Percentiles rank a stretch among this genome's conserved stretches.
These are phyloP conservation scores for Boletellus ananas DNA, from an alignment of 768 basidiomycete genomes.

Conservation along the genomic window DNA sequence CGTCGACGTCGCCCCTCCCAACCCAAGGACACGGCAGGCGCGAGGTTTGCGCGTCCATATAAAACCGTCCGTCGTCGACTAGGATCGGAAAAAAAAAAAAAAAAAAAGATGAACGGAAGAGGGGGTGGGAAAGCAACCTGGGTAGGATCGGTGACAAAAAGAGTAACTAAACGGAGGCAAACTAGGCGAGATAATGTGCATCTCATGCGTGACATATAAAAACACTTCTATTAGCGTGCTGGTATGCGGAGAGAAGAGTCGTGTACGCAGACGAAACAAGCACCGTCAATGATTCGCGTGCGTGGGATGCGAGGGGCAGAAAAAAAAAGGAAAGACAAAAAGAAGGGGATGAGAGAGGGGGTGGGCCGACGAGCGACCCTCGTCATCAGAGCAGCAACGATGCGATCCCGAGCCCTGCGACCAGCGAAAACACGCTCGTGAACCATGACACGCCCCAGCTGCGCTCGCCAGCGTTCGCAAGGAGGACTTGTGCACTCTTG, in stretches of 20 bases:
- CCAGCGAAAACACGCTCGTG: constrained; percentile 8
- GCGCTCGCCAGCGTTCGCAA: constrained; percentile 25
- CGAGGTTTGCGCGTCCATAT: constrained; percentile 18
- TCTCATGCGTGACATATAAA: constrained; percentile 7
- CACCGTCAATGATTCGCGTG: background rate
- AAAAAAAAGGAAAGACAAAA: background rate
- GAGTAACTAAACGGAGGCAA: background rate
- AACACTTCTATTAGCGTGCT: constrained; percentile 19
- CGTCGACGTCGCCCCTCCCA: too few species aligned
- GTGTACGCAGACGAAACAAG: constrained; percentile 2
- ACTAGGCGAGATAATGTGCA: background rate
- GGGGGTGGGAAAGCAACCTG: background rate
- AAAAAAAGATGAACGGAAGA: background rate
- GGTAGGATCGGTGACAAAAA: constrained; percentile 1
- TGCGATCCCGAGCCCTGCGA: constrained; percentile 20
- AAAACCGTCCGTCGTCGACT: constrained; percentile 18
- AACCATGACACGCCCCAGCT: constrained; percentile 14
- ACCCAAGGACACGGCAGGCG: background rate
- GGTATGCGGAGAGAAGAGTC: constrained; percentile 12
- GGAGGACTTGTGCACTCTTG: constrained; percentile 11
- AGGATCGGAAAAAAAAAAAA: background rate
- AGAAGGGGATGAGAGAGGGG: too few species aligned
- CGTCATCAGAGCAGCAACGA: constrained; percentile 22
- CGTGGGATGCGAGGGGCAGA: background rate
- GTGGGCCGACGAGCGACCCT: too few species aligned